Conservation (phyloP, 1,284 basidiomycete species). For the Trichosporon sp. region DNA sequence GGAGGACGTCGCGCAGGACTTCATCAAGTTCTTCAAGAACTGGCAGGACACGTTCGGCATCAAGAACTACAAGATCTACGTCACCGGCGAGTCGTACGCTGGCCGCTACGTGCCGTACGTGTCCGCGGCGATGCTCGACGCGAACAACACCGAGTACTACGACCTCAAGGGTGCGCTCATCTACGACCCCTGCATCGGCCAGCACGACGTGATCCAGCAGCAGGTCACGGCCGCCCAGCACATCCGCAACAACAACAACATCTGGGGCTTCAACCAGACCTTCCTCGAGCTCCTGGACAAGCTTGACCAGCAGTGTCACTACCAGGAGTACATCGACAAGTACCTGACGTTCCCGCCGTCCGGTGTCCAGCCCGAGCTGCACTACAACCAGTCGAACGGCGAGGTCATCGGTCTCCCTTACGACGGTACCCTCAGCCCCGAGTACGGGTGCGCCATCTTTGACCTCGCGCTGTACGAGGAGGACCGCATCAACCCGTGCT, state of each 20-base stretch:
- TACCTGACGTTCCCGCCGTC: constrained; percentile 61
- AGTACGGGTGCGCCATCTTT: constrained; percentile 62
- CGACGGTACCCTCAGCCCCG: neutral
- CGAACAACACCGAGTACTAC: constrained; percentile 23
- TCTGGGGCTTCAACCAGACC: constrained; percentile 48
- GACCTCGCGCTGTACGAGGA: constrained; percentile 60
- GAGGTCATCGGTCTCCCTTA: constrained; percentile 28
- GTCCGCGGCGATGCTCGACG: constrained; percentile 31
- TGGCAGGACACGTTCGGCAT: constrained; percentile 19
- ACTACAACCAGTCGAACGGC: constrained; percentile 31
- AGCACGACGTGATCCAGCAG: constrained; percentile 57
- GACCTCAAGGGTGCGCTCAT: constrained; percentile 27
- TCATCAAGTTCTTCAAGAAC: constrained; percentile 30
- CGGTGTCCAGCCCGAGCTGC: constrained; percentile 40
- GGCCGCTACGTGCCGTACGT: constrained; percentile 51
- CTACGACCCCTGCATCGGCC: constrained; percentile 30
- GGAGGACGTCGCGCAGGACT: constrained; percentile 40
- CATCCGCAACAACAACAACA: constrained; percentile 12
- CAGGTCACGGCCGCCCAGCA: constrained; percentile 58
- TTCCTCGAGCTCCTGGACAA: constrained; percentile 60
- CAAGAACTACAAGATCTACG: constrained; percentile 25
- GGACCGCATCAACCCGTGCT: constrained; percentile 63
- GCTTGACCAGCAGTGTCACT: constrained; percentile 59
- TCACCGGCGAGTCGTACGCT: constrained; percentile 44
- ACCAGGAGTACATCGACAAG: constrained; percentile 60